These are phyloP conservation scores for Xylaria sp. DNA, from an alignment of 2,329 filamentous ascomycete genomes.

Conservation along the genomic window DNA sequence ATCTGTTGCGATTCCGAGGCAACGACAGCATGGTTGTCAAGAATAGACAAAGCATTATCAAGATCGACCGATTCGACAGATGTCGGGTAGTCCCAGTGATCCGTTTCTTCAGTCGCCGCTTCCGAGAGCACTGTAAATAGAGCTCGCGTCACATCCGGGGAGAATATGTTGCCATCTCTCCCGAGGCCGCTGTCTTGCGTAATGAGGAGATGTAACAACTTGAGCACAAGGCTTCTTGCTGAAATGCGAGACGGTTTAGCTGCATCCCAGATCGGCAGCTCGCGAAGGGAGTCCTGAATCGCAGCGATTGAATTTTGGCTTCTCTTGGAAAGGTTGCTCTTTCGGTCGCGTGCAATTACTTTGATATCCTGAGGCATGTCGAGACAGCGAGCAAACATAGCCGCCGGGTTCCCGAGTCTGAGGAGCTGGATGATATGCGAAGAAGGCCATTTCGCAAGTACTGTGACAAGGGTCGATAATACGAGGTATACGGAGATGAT, in stretches of 20 bases:
- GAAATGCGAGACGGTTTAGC: slow-evolving; percentile 55
- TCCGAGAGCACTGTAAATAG: slow-evolving; percentile 50
- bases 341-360: slow-evolving; percentile 64
- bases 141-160: slow-evolving; percentile 49
- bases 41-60: slow-evolving; percentile 49
- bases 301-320: slow-evolving; percentile 58
- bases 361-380: slow-evolving; percentile 56
- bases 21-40: slow-evolving; percentile 58
- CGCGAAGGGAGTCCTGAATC: slow-evolving; percentile 56
- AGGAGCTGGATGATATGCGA: slow-evolving; percentile 62
- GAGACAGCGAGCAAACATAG: slow-evolving; percentile 61
- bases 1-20: slow-evolving; percentile 46
- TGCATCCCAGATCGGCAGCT: slow-evolving; percentile 63
- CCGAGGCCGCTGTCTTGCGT: slow-evolving; percentile 53
- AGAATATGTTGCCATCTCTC: slow-evolving; percentile 53
- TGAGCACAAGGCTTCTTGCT: slow-evolving; percentile 65
- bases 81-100: slow-evolving; percentile 42
- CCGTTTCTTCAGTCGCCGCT: slow-evolving; percentile 37
- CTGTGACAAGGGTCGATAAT: slow-evolving; percentile 62
- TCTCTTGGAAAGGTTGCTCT: slow-evolving; percentile 69
- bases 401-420: slow-evolving; percentile 54
- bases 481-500: slow-evolving; percentile 65
- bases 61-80: slow-evolving; percentile 41
- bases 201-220: slow-evolving; percentile 62
- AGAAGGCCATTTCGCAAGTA: slow-evolving; percentile 64